Evolutionary conservation across 805 yeast genomes (phyloP), one percentile per base, ranked within the genome.

Genomic region (Monosporozyma servazzii): DNA sequence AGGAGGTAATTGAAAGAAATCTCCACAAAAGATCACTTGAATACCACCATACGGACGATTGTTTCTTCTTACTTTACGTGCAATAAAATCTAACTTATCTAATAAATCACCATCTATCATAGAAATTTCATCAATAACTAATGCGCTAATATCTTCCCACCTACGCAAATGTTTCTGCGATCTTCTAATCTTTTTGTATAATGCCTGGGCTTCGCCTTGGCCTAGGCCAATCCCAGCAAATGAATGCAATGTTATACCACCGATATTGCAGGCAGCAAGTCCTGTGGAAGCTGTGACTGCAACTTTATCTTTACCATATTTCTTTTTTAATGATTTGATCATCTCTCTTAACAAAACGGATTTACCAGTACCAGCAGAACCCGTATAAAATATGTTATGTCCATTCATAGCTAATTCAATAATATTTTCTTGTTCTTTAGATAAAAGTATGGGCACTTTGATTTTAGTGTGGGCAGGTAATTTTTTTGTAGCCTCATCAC

Each of bases 291-390:
- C 95, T 0, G 93, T 85, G 1, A 86, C 84, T 0, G 85, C 89
- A 3, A 86, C 87, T 13, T 71, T 63, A 1, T 77, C 79, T 0
- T 56, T 55, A 0, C 76, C 74, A 62, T 79, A 74, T 53, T 73
- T 74, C 1, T 56, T 53, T 54, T 69, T 73, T 50, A 86, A 63
- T 0, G 74, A 67, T 58, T 78, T 77, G 50, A 86, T 85, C 37
- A 86, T 72, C 10, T 80, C 74, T 54, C 77, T 76, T 48, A 93
- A 70, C n/a, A 93, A 71, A 3, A 93, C 84, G 1, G 99, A 91
- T 64, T 93, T 93, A 63, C 99, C 99, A 0, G 99, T 93, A 61
- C 99, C 99, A 0, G 99, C 99, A 33, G 97, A 88, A 48, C 99
- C 99, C 0, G 99, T 93, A 65, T 87, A 93, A 63, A 93, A 93